Evolutionary conservation across 768 basidiomycete genomes (phyloP), one percentile per base, ranked within the genome.

Genomic region (Lentinula boryana): DNA sequence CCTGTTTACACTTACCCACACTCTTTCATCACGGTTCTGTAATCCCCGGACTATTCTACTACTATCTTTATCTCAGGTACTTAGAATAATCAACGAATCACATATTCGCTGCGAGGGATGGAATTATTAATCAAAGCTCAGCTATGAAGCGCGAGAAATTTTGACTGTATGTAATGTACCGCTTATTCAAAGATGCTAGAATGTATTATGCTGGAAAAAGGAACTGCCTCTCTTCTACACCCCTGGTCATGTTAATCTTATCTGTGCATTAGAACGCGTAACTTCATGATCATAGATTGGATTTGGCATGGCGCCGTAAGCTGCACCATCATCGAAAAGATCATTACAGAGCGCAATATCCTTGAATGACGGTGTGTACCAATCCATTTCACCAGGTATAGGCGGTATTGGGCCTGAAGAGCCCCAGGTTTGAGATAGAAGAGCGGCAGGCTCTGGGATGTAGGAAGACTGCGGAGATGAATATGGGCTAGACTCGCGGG

Each of bases 281-380:
- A 7, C 16, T 48, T 9, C 16, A 5, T 13, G 16, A 6, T 43
- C 41, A 12, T 48, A 48, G 21, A 13, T n/a, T 13, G 41, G 13
- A 43, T 43, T n/a, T 13, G 41, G 41, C 12, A 43, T 13, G 16
- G 16, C 8, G 4, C 46, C 46, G 15, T 43, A 46, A 8, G 27
- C 23, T 5, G 41, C 8, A 35, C 23, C 40, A 46, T 57, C 56
- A 13, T 40, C 12, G 27, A 57, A 57, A 15, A 57, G 56, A 9
- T 57, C 56, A 43, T 46, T 57, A n/a, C 56, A 57, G 41, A 57
- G 41, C 44, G 38, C 40, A 18, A 35, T 18, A 16, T 57, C 56
- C 12, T 23, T 27, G 41, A 44, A 41, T 3, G 40, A 2, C 8
- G 40, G 13, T 43, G 18, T 40, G 56, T 41, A 46, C 56, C 56